Base-by-base conservation (phyloP, 306 rosid genomes). In the Fragaria iinumae region DNA sequence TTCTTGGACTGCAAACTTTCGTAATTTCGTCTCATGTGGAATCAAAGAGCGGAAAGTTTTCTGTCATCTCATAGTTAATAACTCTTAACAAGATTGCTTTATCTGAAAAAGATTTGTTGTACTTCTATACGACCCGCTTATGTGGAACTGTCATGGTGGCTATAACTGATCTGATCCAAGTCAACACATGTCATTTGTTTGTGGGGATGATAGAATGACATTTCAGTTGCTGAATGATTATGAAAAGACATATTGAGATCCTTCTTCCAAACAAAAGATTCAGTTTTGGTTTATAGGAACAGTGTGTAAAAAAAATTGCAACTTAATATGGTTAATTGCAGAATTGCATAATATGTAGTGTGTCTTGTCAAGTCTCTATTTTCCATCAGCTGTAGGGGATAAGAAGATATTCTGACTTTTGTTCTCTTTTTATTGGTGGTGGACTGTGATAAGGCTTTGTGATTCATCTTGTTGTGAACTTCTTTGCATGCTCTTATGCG, bases 81-180 rank as follows among this genome's bases (percentile, higher is more conserved):
- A 62, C 71, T 47, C 47, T 44, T 45, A 18, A 41, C 21, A 8
- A 75, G 59, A 32, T 75, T 75, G 59, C 34, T 75, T 75, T 75
- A 45, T 75, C 57, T 59, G 78, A 48, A 62, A 45, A 45, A 17
- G 53, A 69, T 43, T 59, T 10, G 29, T 20, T 62, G 36, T 47
- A 74, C 48, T 47, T 14, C 27, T 73, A 1, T 43, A 25, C 25
- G 3, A 43, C 41, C 25, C 18, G 14, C 18, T 56, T 41, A 25
- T 39, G 44, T 17, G 75, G 69, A 73, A 57, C 6, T 8, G 5
- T 32, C 60, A 62, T 62, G 60, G 45, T 75, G 52, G 48, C 47
- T 48, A 38, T 74, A 43, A 62, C 48, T 75, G 59, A 75, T 20
- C 45, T 62, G 78, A 75, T 48, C 47, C 20, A 32, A 32, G 34